A percentile compares a stretch with the other conserved stretches of the same genome.
These are phyloP conservation scores for Alternaria incomplexa DNA, from an alignment of 2,329 filamentous ascomycete genomes.

Conservation along the genomic window DNA sequence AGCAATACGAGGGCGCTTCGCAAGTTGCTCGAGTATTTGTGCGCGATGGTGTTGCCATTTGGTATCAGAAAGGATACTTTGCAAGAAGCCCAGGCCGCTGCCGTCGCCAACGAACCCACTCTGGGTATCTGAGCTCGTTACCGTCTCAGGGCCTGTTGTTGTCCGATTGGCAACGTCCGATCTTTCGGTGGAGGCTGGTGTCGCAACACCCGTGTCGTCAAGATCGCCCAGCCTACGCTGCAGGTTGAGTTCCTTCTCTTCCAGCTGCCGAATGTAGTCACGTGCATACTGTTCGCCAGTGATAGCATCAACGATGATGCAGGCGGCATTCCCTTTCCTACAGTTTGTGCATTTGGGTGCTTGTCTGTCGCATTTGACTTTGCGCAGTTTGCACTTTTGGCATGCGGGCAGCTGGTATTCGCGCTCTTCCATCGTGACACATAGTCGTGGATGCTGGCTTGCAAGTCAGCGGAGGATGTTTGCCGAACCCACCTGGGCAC, in stretches of 20 bases:
- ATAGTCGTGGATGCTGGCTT: not conserved
- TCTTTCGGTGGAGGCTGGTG: not conserved
- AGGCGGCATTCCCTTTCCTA: slow-evolving; percentile 16
- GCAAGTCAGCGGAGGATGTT: not conserved
- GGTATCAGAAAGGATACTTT: slow-evolving; percentile 17
- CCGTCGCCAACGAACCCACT: slow-evolving; percentile 22
- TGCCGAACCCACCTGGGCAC: no score
- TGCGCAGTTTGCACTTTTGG: slow-evolving; percentile 21
- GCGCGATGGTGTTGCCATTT: slow-evolving; percentile 20
- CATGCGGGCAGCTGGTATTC: slow-evolving; percentile 13
- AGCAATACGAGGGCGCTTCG: slow-evolving; percentile 12
- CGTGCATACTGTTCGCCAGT: slow-evolving; percentile 21
- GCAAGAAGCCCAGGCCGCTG: slow-evolving; percentile 21
- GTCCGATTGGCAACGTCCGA: not conserved
- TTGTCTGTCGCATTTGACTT: slow-evolving; percentile 19
- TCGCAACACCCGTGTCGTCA: not conserved
- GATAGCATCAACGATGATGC: slow-evolving; percentile 16
- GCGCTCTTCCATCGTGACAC: not conserved
- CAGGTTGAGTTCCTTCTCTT: slow-evolving; percentile 12
- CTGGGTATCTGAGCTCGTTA: slow-evolving; percentile 7
- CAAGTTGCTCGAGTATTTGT: slow-evolving; percentile 17
- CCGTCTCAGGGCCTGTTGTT: not conserved
- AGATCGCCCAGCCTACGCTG: not conserved
- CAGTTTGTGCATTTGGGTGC: slow-evolving; percentile 22
- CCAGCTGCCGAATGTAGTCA: slow-evolving; percentile 16